phyloP scores from a whole-genome alignment of 208 protist genomes.

The Strigomonas galati region DNA sequence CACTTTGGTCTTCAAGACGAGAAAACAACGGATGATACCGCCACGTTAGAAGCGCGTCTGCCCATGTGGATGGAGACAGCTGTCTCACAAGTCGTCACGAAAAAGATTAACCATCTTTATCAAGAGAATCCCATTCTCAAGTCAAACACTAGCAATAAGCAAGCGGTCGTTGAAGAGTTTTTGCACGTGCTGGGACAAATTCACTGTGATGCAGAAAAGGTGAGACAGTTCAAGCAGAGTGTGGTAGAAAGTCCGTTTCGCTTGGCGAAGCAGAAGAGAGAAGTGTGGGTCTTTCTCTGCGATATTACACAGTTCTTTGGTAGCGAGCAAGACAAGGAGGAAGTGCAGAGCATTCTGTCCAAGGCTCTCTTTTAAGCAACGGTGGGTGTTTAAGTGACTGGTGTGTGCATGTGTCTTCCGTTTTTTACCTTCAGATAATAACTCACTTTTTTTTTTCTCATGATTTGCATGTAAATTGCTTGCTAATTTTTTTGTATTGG shows the following conservation, averaged over 20 bases:
- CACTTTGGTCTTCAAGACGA: too few species aligned
- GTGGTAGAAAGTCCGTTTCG: slow-evolving; percentile 34
- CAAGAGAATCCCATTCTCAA: background rate
- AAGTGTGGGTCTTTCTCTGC: slow-evolving; percentile 38
- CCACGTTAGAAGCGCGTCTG: background rate
- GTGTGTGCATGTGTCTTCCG: too few species aligned
- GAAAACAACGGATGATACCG: background rate
- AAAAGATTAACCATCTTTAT: background rate
- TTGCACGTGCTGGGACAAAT: slow-evolving; percentile 56
- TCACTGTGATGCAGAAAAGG: slow-evolving; percentile 49
- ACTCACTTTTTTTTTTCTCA: too few species aligned
- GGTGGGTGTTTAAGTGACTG: too few species aligned
- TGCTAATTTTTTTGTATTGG: too few species aligned
- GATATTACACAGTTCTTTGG: slow-evolving; percentile 51
- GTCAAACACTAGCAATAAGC: slow-evolving; percentile 22
- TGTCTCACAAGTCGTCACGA: slow-evolving; percentile 8
- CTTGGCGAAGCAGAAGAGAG: slow-evolving; percentile 27
- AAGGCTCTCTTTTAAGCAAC: slow-evolving; percentile 33
- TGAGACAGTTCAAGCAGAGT: slow-evolving; percentile 30
- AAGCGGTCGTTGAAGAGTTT: slow-evolving; percentile 16
- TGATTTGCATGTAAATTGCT: too few species aligned
- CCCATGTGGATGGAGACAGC: slow-evolving; percentile 38
- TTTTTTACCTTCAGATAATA: too few species aligned
- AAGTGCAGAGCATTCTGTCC: slow-evolving; percentile 18
- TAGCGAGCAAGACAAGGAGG: slow-evolving; percentile 22